phyloP scores from a whole-genome alignment of 129 eudicot genomes.

The Centrapalus pauciflorus region DNA sequence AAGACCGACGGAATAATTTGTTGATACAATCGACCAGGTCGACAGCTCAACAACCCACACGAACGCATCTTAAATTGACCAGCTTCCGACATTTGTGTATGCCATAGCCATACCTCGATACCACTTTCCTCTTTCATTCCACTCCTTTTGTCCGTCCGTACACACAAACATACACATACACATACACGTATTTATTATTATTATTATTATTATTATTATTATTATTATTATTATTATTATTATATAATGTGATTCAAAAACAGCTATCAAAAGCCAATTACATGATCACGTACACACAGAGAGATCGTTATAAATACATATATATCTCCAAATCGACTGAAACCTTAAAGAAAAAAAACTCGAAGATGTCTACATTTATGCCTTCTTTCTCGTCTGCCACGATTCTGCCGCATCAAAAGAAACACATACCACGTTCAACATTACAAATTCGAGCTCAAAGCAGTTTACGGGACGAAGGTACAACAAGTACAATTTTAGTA shows the following conservation, averaged over 20 bases:
- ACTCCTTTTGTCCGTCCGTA: slow-evolving; percentile 15
- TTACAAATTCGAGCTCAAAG: slow-evolving; percentile 31
- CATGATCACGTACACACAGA: background rate
- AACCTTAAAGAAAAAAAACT: background rate
- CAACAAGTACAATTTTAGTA: background rate
- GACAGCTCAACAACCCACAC: slow-evolving; percentile 8
- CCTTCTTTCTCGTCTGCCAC: background rate
- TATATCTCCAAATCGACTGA: background rate
- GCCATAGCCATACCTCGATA: slow-evolving; percentile 11
- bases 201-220: too few relatives aligned
- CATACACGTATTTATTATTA: background rate
- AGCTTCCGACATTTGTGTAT: slow-evolving; percentile 17
- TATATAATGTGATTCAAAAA: background rate
- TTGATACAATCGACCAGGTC: slow-evolving; percentile 14
- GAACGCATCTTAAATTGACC: slow-evolving; percentile 8
- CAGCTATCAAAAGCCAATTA: background rate
- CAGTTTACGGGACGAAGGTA: slow-evolving; percentile 34
- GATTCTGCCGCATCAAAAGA: background rate
- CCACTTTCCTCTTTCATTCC: background rate
- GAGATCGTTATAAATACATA: background rate
- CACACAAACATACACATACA: background rate
- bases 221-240: too few relatives aligned
- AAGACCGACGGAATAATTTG: slow-evolving; percentile 8
- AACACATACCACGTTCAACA: background rate
- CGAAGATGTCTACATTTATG: slow-evolving; percentile 6